Evolutionary conservation across 169 alveolate genomes (phyloP).

Genomic region (Babesia divergens): DNA sequence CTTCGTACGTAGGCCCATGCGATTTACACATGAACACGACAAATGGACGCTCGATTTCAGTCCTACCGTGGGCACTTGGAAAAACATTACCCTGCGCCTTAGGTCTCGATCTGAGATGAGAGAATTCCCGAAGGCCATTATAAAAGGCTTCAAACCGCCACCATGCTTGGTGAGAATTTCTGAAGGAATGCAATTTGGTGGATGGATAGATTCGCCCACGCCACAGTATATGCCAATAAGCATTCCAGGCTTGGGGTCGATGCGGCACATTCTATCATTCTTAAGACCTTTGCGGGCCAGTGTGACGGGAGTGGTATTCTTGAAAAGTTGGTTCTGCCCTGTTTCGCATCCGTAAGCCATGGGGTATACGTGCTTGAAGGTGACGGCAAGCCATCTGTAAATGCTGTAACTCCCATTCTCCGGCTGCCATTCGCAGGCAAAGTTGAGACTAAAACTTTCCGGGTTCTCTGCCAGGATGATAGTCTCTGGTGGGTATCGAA

Average conservation of each 20-base stretch:
- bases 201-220: constrained; percentile 31
- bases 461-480: constrained; percentile 48
- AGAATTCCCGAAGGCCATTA: no score
- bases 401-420: neutral
- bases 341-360: constrained; percentile 59
- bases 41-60: neutral
- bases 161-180: neutral
- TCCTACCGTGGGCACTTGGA: neutral
- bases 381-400: constrained; percentile 43
- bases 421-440: constrained; percentile 32
- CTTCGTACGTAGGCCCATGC: neutral
- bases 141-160: neutral
- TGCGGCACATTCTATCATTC: neutral
- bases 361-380: constrained; percentile 42
- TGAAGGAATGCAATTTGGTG: constrained; percentile 1
- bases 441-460: constrained; percentile 42
- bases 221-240: constrained; percentile 58
- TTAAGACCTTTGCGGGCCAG: no score
- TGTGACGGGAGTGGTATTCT: constrained; percentile 2
- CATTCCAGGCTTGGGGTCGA: constrained; percentile 55
- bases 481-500: constrained; percentile 8
- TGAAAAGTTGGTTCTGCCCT: constrained; percentile 23
- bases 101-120: no score
- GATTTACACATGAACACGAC: neutral
- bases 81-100: no score